Evolutionary conservation across 2,329 filamentous ascomycete species (phyloP).

Genomic region (Cercospora nicotianae): DNA sequence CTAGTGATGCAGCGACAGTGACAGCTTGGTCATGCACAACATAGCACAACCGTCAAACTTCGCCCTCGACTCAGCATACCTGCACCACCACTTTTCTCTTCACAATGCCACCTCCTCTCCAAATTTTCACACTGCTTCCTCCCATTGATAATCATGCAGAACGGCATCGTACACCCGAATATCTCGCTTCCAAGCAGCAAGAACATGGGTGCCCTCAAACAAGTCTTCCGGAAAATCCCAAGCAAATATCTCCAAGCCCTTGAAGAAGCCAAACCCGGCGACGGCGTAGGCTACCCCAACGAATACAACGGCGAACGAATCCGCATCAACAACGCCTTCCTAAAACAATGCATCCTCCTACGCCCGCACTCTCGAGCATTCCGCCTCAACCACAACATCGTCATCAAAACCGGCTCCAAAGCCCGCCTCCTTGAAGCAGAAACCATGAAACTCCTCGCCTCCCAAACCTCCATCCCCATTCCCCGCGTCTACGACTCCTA

Average conservation of each 20-base stretch:
- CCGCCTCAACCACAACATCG: slow-evolving; percentile 1
- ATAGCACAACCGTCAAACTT: neutral
- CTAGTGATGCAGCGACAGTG: neutral
- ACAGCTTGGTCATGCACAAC: neutral
- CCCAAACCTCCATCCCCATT: slow-evolving; percentile 14
- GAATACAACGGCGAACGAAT: slow-evolving; percentile 9
- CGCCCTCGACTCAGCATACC: neutral
- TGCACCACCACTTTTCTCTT: neutral
- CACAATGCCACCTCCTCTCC: neutral
- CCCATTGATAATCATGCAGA: neutral
- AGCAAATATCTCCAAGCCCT: slow-evolving; percentile 7
- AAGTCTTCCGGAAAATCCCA: slow-evolving; percentile 4
- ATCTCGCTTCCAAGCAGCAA: neutral
- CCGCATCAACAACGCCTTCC: slow-evolving; percentile 11
- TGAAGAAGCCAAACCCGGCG: slow-evolving; percentile 13
- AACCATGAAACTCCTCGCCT: slow-evolving; percentile 6
- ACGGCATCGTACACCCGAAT: neutral
- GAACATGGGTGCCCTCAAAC: slow-evolving; percentile 2
- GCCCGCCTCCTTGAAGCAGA: slow-evolving; percentile 11
- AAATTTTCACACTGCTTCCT: neutral
- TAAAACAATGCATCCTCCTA: slow-evolving; percentile 15
- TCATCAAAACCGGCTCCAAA: slow-evolving; percentile 9
- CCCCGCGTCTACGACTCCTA: slow-evolving; percentile 16
- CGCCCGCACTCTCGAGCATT: slow-evolving; percentile 11
- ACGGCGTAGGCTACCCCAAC: slow-evolving; percentile 12